Conservation (phyloP, 805 yeast genomes). For the Kregervanrija fluxuum region DNA sequence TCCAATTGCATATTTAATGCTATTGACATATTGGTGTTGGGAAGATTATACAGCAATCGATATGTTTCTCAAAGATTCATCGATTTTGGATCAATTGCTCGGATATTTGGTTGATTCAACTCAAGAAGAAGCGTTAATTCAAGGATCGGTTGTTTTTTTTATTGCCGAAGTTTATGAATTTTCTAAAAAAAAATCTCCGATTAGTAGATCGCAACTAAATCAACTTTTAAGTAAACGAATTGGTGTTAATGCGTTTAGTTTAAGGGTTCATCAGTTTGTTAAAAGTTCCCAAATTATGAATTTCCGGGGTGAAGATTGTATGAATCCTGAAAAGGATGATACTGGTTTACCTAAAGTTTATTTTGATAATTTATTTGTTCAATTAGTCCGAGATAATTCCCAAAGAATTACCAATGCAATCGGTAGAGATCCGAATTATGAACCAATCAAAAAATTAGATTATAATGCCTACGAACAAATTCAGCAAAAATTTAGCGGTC, state of each 20-base stretch:
- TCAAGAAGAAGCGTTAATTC: conserved; percentile 35
- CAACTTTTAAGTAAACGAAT: conserved; percentile 59
- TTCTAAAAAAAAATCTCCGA: conserved; percentile 52
- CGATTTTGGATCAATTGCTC: conserved; percentile 60
- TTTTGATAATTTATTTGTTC: conserved; percentile 58
- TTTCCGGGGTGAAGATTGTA: conserved; percentile 44
- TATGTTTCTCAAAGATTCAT: conserved; percentile 62
- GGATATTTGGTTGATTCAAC: conserved; percentile 49
- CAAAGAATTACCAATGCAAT: conserved; percentile 61
- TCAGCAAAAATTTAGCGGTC: conserved; percentile 26
- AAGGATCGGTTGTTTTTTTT: conserved; percentile 65
- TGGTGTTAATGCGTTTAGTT: conserved; percentile 73
- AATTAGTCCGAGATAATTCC: conserved; percentile 61
- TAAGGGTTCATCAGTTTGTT: conserved; percentile 66
- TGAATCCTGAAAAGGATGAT: conserved; percentile 54
- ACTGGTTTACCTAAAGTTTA: conserved; percentile 85
- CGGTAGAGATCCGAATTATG: conserved; percentile 64
- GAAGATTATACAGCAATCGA: conserved; percentile 71
- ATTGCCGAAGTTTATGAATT: conserved; percentile 81
- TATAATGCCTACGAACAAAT: conserved; percentile 50
- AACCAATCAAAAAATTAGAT: conserved; percentile 61
- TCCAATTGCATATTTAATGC: conserved; percentile 68
- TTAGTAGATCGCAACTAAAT: conserved; percentile 53
- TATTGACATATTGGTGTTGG: conserved; percentile 68
- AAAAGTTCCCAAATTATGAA: conserved; percentile 49